phyloP scores from a whole-genome alignment of 2,329 filamentous ascomycete genomes.

The Xylaria sp. region DNA sequence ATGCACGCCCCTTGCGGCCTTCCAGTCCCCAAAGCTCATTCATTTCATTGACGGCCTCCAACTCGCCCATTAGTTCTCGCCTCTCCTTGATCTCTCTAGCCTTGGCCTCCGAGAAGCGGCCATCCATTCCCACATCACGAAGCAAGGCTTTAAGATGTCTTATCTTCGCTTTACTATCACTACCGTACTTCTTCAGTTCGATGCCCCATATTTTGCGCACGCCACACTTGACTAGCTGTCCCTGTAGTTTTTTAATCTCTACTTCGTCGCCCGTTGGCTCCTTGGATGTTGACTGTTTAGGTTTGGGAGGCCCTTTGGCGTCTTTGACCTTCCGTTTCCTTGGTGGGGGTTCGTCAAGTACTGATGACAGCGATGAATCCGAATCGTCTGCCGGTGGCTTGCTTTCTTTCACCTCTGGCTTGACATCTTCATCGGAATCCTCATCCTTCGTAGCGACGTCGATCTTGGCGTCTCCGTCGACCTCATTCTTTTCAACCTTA shows the following conservation, averaged over 20 bases:
- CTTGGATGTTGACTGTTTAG: slow-evolving; percentile 46
- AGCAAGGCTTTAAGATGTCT: slow-evolving; percentile 80
- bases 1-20: slow-evolving; percentile 45
- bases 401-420: slow-evolving; percentile 43
- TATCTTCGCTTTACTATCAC: slow-evolving; percentile 79
- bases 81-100: slow-evolving; percentile 86
- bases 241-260: slow-evolving; percentile 87
- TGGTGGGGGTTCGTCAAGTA: slow-evolving; percentile 74
- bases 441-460: slow-evolving; percentile 39
- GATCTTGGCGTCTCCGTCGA: slow-evolving; percentile 19
- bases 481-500: slow-evolving; percentile 17
- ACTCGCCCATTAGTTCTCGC: slow-evolving; percentile 81
- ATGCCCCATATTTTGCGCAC: slow-evolving; percentile 90
- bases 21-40: slow-evolving; percentile 75
- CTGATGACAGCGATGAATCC: slow-evolving; percentile 66
- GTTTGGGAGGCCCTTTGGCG: slow-evolving; percentile 21
- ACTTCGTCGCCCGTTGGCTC: slow-evolving; percentile 66
- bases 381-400: slow-evolving; percentile 37
- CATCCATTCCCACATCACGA: slow-evolving; percentile 82
- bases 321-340: slow-evolving; percentile 59
- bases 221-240: slow-evolving; percentile 86
- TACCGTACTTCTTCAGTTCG: slow-evolving; percentile 76
- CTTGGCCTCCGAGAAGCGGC: slow-evolving; percentile 83
- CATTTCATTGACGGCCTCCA: slow-evolving; percentile 84
- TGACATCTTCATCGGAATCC: slow-evolving; percentile 44